Percentiles rank a stretch among this genome's conserved stretches.
These are phyloP conservation scores for Backusella parvicylindrica DNA, from an alignment of 192 early-diverging fungal genomes.

Conservation along the genomic window DNA sequence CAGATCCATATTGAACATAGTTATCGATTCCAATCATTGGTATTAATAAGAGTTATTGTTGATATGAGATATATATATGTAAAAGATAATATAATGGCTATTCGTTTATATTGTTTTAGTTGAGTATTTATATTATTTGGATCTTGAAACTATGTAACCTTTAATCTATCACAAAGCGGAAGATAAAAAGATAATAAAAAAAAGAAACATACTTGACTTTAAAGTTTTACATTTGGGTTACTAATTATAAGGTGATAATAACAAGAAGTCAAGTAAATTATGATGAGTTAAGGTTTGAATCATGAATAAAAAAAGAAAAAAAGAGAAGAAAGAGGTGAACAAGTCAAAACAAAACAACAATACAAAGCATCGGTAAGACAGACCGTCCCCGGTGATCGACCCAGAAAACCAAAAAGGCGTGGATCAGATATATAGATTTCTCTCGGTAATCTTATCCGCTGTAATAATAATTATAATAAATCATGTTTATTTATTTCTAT, in stretches of 20 bases:
- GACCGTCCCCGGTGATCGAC: neutral
- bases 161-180: neutral
- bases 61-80: too few relatives aligned
- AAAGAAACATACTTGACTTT: neutral
- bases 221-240: too few relatives aligned
- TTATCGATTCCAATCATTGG: neutral
- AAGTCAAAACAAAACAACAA: neutral
- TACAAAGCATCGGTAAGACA: neutral
- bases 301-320: neutral
- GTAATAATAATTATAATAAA: neutral
- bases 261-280: too few relatives aligned
- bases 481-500: neutral
- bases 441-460: neutral
- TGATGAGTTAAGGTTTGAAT: too few relatives aligned
- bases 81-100: too few relatives aligned
- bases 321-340: neutral
- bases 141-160: neutral
- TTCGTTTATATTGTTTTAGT: too few relatives aligned
- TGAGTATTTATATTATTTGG: neutral
- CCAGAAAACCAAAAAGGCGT: neutral
- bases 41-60: neutral
- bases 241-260: too few relatives aligned
- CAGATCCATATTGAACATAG: neutral
- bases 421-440: neutral
- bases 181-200: neutral